Percentiles rank a stretch among this genome's conserved stretches.
These are phyloP conservation scores for Cucurbita ficifolia DNA, from an alignment of 306 rosid species.

Conservation along the genomic window DNA sequence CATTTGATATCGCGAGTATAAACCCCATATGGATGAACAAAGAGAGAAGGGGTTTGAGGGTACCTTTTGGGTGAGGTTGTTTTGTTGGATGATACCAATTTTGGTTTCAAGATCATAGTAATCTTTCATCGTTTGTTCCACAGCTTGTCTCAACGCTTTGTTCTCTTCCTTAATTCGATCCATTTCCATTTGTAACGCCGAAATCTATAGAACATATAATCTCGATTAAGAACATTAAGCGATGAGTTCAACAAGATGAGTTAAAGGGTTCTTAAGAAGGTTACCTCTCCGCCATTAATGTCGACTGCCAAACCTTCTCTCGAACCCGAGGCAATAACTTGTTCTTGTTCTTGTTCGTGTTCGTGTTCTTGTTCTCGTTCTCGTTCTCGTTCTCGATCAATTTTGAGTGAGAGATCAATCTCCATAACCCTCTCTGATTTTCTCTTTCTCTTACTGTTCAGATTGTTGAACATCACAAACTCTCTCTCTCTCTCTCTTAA, in stretches of 20 bases:
- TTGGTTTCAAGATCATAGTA: constrained; percentile 63
- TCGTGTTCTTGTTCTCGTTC: neutral
- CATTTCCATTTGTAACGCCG: constrained; percentile 57
- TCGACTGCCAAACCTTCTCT: neutral
- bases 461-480: constrained; percentile 21
- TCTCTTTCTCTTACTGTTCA: constrained; percentile 22
- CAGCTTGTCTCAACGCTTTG: constrained; percentile 46
- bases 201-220: constrained; percentile 17
- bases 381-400: constrained; percentile 6
- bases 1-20: no score
- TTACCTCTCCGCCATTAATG: constrained; percentile 33
- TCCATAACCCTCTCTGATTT: constrained; percentile 6
- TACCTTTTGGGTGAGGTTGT: constrained; percentile 35
- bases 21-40: no score
- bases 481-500: neutral
- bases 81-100: constrained; percentile 42
- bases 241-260: no score
- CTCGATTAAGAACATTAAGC: no score
- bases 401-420: constrained; percentile 60
- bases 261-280: no score
- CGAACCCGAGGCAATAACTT: neutral
- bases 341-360: neutral
- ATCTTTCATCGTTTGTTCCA: constrained; percentile 74
- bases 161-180: constrained; percentile 78
- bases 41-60: neutral